Evolutionary conservation across 106 monocot species (phyloP).

Genomic region (Allium cepa): DNA sequence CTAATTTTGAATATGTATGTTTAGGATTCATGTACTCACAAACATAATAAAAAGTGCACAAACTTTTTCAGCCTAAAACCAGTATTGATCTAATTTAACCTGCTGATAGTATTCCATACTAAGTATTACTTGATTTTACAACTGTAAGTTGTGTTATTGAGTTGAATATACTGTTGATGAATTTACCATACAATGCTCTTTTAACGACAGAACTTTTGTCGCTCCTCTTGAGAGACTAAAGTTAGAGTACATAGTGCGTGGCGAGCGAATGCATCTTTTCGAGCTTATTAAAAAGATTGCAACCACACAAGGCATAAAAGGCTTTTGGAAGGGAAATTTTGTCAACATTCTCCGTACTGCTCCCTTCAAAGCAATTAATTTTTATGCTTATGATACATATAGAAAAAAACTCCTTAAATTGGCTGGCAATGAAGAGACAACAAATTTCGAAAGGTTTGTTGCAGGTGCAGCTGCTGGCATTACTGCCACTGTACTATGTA

Average conservation of each 20-base stretch:
- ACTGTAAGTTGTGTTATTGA: no score
- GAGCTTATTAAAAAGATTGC: slow-evolving; percentile 63
- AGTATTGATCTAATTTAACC: no score
- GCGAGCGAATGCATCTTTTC: slow-evolving; percentile 59
- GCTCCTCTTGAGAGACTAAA: slow-evolving; percentile 97
- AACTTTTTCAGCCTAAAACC: no score
- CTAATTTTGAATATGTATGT: no score
- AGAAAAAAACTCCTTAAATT: slow-evolving; percentile 68
- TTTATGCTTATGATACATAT: slow-evolving; percentile 95
- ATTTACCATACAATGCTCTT: not conserved
- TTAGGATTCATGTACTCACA: no score
- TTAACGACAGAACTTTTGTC: slow-evolving; percentile 70
- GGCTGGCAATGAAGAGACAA: slow-evolving; percentile 86
- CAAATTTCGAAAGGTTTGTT: slow-evolving; percentile 82
- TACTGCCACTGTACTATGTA: slow-evolving; percentile 84
- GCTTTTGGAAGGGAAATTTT: slow-evolving; percentile 98
- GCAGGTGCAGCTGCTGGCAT: slow-evolving; percentile 92
- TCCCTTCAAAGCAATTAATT: slow-evolving; percentile 96
- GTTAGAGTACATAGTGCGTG: slow-evolving; percentile 92
- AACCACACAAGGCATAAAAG: slow-evolving; percentile 69
- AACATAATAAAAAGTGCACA: no score
- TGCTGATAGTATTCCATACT: no score
- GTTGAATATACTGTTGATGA: not conserved
- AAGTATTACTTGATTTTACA: no score
- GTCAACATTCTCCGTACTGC: slow-evolving; percentile 99